Evolutionary conservation across 2,329 filamentous ascomycete genomes (phyloP).

Genomic region (Rhinocladiella similis): DNA sequence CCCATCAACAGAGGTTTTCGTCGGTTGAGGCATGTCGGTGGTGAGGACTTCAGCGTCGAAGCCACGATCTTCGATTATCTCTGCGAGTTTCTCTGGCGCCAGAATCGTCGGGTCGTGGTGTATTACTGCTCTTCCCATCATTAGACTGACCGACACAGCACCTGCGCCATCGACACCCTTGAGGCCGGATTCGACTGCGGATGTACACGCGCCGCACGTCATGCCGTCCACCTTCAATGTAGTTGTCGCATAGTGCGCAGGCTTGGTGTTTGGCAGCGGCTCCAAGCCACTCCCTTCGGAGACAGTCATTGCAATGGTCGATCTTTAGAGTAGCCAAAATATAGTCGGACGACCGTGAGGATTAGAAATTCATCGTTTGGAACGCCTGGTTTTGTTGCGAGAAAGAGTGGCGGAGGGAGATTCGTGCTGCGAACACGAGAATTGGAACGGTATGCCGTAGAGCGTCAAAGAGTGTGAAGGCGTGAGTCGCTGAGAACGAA

Average conservation of each 20-base stretch:
- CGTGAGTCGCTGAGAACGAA: background rate
- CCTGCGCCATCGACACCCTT: conserved; percentile 77
- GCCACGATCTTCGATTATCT: conserved; percentile 86
- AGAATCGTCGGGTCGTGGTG: conserved; percentile 80
- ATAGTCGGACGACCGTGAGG: background rate
- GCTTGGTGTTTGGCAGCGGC: conserved; percentile 23
- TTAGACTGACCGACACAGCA: conserved; percentile 85
- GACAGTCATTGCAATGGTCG: conserved; percentile 6
- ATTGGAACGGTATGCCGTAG: background rate
- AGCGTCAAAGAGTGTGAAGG: background rate
- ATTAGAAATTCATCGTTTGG: conserved; percentile 2
- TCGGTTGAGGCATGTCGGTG: conserved; percentile 64
- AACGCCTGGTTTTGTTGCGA: background rate
- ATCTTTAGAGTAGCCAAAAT: background rate
- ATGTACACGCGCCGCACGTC: conserved; percentile 89
- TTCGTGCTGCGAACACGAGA: background rate
- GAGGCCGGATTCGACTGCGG: conserved; percentile 91
- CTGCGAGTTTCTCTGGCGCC: conserved; percentile 71
- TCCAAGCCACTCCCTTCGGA: background rate
- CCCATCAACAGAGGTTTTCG: background rate
- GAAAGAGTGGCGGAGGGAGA: background rate
- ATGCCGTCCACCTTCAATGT: conserved; percentile 87
- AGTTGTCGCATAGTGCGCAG: conserved; percentile 78
- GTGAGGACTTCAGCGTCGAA: conserved; percentile 90
- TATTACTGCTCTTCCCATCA: conserved; percentile 94